phyloP scores from a whole-genome alignment of 2,329 filamentous ascomycete species.

The Cucurbitaria berberidis region DNA sequence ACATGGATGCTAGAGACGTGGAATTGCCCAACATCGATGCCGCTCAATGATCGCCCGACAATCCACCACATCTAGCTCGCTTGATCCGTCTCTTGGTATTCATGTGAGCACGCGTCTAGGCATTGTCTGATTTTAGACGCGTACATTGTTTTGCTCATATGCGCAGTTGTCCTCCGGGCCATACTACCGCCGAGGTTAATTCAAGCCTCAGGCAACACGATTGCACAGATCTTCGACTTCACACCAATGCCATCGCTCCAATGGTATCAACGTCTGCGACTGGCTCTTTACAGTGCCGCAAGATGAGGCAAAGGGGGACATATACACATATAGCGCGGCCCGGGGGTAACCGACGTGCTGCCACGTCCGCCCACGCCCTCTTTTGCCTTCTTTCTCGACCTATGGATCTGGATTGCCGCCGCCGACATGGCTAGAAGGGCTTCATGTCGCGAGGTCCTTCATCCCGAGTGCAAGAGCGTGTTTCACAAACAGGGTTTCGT shows the following conservation, averaged over 20 bases:
- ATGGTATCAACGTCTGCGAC: neutral
- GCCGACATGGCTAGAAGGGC: neutral
- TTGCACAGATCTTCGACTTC: neutral
- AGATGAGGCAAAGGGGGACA: neutral
- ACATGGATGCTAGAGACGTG: neutral
- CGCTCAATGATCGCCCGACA: neutral
- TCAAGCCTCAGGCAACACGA: neutral
- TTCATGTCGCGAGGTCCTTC: neutral
- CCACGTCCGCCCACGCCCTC: conserved; percentile 1
- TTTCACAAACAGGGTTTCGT: neutral
- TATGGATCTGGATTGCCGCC: neutral
- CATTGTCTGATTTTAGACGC: neutral
- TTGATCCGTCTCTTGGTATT: neutral
- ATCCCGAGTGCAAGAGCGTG: neutral
- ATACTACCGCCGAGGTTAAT: neutral
- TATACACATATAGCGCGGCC: neutral
- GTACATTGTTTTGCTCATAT: neutral
- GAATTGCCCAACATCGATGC: neutral
- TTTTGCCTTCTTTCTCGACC: neutral
- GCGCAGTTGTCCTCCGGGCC: neutral
- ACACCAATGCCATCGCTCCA: neutral
- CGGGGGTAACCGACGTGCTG: neutral
- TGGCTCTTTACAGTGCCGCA: neutral
- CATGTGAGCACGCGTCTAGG: neutral
- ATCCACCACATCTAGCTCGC: neutral